These are phyloP conservation scores for Taphrina sp. DNA, from an alignment of 1,139 yeast species.

Conservation along the genomic window DNA sequence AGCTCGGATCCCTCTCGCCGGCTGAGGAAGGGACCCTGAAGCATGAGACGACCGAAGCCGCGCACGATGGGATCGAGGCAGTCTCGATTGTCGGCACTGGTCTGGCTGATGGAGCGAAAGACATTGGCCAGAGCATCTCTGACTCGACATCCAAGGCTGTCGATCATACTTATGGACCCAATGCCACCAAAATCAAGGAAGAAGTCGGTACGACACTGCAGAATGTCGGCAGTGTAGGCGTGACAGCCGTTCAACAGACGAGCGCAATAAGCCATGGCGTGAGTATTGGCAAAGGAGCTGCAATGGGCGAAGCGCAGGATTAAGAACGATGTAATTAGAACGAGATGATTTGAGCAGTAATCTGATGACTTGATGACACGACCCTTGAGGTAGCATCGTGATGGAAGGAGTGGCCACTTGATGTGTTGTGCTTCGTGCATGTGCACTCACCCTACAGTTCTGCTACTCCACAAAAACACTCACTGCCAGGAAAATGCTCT, in stretches of 20 bases:
- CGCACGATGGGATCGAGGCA: constrained; percentile 15
- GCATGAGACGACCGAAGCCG: constrained; percentile 12
- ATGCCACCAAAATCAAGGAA: constrained; percentile 10
- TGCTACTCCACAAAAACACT: too few species aligned
- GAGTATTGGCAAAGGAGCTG: constrained; percentile 10
- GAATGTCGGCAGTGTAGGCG: constrained; percentile 17
- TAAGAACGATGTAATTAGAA: not conserved
- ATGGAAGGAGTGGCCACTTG: too few species aligned
- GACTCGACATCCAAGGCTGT: constrained; percentile 14
- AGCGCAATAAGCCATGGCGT: constrained; percentile 12
- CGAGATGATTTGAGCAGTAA: not conserved
- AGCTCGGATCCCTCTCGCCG: constrained; percentile 9
- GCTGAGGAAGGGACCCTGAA: constrained; percentile 2
- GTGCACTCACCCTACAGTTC: too few species aligned
- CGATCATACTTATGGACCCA: constrained; percentile 13
- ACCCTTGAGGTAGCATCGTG: not conserved
- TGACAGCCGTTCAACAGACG: constrained; percentile 5
- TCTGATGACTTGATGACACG: not conserved
- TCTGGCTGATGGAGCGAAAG: constrained; percentile 4
- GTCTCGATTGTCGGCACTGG: constrained; percentile 11
- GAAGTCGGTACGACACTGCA: constrained; percentile 3
- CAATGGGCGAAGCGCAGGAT: not conserved
- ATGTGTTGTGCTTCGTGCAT: too few species aligned
- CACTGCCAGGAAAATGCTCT: too few species aligned
- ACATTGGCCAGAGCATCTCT: not conserved